A percentile compares a stretch with the other conserved stretches of the same genome.
Conservation (phyloP, 768 basidiomycete genomes). For the Termitomyces sp. region DNA sequence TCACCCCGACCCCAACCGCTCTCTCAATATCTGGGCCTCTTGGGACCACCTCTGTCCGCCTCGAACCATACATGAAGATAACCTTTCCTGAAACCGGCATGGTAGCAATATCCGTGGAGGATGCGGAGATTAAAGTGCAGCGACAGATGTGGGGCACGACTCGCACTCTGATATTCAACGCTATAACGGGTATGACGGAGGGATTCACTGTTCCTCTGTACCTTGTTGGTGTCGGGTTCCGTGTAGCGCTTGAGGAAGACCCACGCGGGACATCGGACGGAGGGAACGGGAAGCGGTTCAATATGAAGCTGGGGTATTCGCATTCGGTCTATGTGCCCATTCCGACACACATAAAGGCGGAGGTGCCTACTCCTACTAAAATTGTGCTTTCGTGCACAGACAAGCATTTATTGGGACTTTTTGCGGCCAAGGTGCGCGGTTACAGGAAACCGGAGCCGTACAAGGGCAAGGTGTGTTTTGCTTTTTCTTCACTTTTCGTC, state of each 20-base stretch:
- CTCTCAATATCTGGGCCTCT: slow-evolving; percentile 41
- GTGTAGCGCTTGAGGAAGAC: slow-evolving; percentile 80
- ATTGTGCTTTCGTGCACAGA: slow-evolving; percentile 79
- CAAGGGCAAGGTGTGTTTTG: slow-evolving; percentile 84
- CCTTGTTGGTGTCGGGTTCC: slow-evolving; percentile 93
- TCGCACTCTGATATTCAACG: slow-evolving; percentile 84
- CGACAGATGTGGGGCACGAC: slow-evolving; percentile 95
- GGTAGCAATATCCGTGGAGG: slow-evolving; percentile 51
- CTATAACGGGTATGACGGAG: slow-evolving; percentile 82
- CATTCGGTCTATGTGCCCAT: slow-evolving; percentile 83
- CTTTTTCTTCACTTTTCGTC: neutral
- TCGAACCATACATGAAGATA: slow-evolving; percentile 42
- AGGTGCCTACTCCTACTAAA: slow-evolving; percentile 79
- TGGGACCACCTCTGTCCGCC: slow-evolving; percentile 40
- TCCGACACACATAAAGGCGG: slow-evolving; percentile 74
- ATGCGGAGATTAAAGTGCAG: slow-evolving; percentile 69
- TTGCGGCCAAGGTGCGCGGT: slow-evolving; percentile 79
- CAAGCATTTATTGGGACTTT: slow-evolving; percentile 83
- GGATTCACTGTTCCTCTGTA: slow-evolving; percentile 82
- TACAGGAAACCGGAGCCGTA: slow-evolving; percentile 94
- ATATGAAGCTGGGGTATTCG: slow-evolving; percentile 91
- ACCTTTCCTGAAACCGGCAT: slow-evolving; percentile 31
- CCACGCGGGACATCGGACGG: slow-evolving; percentile 56
- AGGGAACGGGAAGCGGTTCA: slow-evolving; percentile 62
- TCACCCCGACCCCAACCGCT: slow-evolving; percentile 32